phyloP scores from a whole-genome alignment of 2,329 filamentous ascomycete genomes.

The Fusarium succisae region DNA sequence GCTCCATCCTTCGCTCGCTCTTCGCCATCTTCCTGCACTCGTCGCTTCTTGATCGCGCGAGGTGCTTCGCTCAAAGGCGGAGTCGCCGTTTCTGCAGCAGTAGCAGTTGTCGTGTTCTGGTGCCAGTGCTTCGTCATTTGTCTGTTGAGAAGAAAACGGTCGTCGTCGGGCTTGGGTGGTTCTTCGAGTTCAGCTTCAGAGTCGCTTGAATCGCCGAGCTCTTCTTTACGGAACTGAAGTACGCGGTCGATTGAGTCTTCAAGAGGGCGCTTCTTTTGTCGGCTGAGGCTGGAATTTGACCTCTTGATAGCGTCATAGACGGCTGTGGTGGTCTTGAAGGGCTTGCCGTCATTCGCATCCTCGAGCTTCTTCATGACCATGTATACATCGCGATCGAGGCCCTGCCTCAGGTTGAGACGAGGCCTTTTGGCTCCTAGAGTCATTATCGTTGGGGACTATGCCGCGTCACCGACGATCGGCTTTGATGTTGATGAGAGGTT shows the following conservation, averaged over 20 bases:
- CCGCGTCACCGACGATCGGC: background rate
- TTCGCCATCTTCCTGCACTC: conserved; percentile 42
- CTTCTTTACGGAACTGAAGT: conserved; percentile 75
- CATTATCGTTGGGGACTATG: conserved; percentile 11
- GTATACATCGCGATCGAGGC: conserved; percentile 77
- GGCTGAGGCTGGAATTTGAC: conserved; percentile 87
- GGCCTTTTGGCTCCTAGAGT: conserved; percentile 20
- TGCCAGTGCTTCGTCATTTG: conserved; percentile 56
- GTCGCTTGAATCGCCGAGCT: conserved; percentile 64
- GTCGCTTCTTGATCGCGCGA: conserved; percentile 47
- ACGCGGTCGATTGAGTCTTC: conserved; percentile 89
- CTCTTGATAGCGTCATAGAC: conserved; percentile 83
- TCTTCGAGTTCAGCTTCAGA: conserved; percentile 60
- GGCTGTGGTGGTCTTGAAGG: conserved; percentile 60
- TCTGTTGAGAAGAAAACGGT: conserved; percentile 53
- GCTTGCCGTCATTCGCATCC: conserved; percentile 67
- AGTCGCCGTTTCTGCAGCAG: background rate
- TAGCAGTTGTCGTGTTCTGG: conserved; percentile 18
- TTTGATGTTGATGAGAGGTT: background rate
- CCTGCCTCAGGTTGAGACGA: conserved; percentile 35
- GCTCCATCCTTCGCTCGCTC: conserved; percentile 32
- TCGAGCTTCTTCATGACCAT: conserved; percentile 81
- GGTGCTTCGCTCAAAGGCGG: conserved; percentile 26
- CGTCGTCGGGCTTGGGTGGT: conserved; percentile 45
- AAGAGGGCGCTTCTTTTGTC: conserved; percentile 81